phyloP scores from a whole-genome alignment of 768 basidiomycete species.

The Kwoniella mangroviensis region DNA sequence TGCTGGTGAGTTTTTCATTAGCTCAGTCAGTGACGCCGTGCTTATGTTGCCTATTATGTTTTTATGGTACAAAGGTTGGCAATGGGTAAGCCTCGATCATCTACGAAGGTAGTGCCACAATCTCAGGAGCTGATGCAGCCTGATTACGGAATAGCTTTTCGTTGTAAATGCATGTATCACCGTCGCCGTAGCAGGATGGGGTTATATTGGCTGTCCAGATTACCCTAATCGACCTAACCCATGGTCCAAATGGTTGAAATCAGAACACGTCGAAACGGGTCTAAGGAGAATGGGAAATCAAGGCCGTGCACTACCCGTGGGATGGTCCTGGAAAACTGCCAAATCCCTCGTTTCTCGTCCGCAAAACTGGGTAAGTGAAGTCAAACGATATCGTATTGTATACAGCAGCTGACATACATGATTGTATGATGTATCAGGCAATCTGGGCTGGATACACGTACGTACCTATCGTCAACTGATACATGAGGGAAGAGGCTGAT shows the following conservation, averaged over 20 bases:
- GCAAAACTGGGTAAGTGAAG: slow-evolving; percentile 11
- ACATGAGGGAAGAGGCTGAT: not conserved
- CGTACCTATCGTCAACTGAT: not conserved
- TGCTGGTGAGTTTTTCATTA: not conserved
- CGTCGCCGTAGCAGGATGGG: not conserved
- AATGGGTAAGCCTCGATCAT: not conserved
- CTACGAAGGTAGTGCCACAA: not conserved
- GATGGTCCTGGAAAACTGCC: slow-evolving; percentile 8
- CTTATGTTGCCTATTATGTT: too few species aligned
- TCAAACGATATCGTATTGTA: not conserved
- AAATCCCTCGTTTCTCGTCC: not conserved
- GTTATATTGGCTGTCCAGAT: slow-evolving; percentile 9
- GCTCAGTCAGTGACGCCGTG: too few species aligned
- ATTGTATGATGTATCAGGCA: not conserved
- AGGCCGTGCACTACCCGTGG: not conserved
- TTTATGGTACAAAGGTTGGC: slow-evolving; percentile 1
- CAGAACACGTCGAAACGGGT: not conserved
- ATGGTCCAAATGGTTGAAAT: not conserved
- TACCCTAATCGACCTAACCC: slow-evolving; percentile 9
- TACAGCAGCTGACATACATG: not conserved
- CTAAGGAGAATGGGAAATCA: not conserved
- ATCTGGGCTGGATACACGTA: not conserved
- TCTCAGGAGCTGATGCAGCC: not conserved
- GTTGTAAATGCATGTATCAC: slow-evolving; percentile 8
- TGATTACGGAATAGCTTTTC: not conserved